Percentiles rank a stretch among this genome's conserved stretches.
Evolutionary conservation across 192 early-diverging fungal species (phyloP).

Genomic region (Dissophora globulifera): DNA sequence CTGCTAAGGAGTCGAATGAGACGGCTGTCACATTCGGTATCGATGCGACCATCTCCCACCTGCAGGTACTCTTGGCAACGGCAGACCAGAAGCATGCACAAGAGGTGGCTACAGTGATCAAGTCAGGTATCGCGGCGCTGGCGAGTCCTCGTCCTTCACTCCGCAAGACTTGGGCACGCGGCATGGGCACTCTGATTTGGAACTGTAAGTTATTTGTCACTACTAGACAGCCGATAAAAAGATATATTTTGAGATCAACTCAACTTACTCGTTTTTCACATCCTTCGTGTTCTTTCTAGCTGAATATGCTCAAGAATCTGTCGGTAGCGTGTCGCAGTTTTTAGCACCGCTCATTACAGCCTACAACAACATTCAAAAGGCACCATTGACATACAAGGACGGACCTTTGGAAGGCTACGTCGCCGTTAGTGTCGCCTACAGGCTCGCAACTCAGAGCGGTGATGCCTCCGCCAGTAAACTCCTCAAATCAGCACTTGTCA

Average conservation of each 20-base stretch:
- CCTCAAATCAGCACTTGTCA: conserved; percentile 48
- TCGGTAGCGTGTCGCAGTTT: conserved; percentile 45
- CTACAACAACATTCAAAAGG: conserved; percentile 67
- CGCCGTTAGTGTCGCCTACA: conserved; percentile 63
- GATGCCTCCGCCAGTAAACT: conserved; percentile 44
- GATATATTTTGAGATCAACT: background rate
- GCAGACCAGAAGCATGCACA: conserved; percentile 53
- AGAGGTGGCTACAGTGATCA: conserved; percentile 56
- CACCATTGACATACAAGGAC: conserved; percentile 68
- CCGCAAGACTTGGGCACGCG: conserved; percentile 74
- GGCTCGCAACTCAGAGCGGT: conserved; percentile 37
- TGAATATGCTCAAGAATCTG: conserved; percentile 23
- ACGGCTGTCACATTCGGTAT: conserved; percentile 69
- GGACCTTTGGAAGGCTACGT: conserved; percentile 74
- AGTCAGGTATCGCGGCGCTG: conserved; percentile 65
- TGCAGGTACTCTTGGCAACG: conserved; percentile 56
- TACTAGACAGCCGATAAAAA: no score
- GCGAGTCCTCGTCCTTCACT: conserved; percentile 67
- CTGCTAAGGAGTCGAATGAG: conserved; percentile 83
- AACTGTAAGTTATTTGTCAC: conserved; percentile 26
- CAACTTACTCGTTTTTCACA: background rate
- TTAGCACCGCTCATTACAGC: conserved; percentile 59
- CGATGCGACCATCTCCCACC: conserved; percentile 66
- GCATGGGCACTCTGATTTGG: conserved; percentile 68
- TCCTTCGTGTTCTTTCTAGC: conserved; percentile 1